A percentile compares a stretch with the other conserved stretches of the same genome.
Conservation (phyloP, 768 basidiomycete genomes). For the Tremella mesenterica region DNA sequence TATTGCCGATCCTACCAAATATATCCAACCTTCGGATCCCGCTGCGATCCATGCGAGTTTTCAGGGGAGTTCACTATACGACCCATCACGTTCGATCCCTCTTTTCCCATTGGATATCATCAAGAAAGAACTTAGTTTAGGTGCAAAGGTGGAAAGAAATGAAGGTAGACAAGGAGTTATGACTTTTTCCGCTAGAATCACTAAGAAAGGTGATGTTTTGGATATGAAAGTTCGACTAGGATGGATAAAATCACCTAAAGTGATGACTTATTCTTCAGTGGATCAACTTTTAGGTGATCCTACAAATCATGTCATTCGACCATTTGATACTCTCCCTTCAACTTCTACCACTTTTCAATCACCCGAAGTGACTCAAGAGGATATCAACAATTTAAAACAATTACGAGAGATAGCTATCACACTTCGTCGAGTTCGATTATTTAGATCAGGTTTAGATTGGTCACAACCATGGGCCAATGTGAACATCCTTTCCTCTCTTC, state of each 20-base stretch:
- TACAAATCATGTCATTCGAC: background rate
- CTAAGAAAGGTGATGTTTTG: conserved; percentile 53
- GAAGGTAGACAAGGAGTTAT: conserved; percentile 53
- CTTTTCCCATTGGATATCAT: conserved; percentile 58
- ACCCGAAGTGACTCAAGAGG: background rate
- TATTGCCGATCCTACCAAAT: conserved; percentile 79
- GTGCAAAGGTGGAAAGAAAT: conserved; percentile 34
- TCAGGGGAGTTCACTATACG: conserved; percentile 56
- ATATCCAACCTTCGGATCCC: conserved; percentile 62
- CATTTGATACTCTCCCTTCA: conserved; percentile 10
- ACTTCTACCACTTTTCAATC: background rate
- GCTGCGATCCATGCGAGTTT: conserved; percentile 56
- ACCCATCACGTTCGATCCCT: conserved; percentile 56
- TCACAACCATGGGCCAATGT: background rate
- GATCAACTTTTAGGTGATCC: conserved; percentile 47
- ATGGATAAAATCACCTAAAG: conserved; percentile 59
- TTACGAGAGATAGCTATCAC: conserved; percentile 11
- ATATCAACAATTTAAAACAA: conserved; percentile 20
- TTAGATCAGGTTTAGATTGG: background rate
- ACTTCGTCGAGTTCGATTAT: background rate
- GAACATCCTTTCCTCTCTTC: background rate
- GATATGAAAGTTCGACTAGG: conserved; percentile 66
- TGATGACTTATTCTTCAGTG: conserved; percentile 60
- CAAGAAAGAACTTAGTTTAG: conserved; percentile 50
- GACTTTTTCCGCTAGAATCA: conserved; percentile 70